Evolutionary conservation across 2,329 filamentous ascomycete genomes (phyloP).

Genomic region (Tolypocladium tundrense): DNA sequence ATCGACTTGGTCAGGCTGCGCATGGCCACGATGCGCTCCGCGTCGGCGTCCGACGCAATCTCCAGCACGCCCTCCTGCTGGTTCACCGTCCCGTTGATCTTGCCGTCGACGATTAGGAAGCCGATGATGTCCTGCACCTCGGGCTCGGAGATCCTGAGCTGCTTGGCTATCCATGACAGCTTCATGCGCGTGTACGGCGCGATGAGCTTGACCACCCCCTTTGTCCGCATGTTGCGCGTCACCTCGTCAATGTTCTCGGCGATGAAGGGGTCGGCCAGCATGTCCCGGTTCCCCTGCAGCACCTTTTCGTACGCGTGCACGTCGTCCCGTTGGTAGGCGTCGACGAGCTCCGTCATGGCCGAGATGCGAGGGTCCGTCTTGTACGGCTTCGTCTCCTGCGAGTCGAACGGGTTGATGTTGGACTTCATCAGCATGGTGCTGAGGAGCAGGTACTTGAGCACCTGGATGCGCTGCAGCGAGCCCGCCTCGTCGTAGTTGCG

Average conservation of each 20-base stretch:
- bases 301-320: conserved; percentile 87
- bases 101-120: conserved; percentile 84
- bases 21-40: conserved; percentile 63
- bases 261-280: conserved; percentile 88
- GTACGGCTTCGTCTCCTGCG: conserved; percentile 97
- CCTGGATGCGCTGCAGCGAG: conserved; percentile 90
- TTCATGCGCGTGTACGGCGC: conserved; percentile 92
- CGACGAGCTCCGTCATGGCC: conserved; percentile 94
- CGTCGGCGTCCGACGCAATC: conserved; percentile 65
- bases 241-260: conserved; percentile 99
- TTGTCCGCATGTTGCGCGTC: conserved; percentile 94
- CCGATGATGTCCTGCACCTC: conserved; percentile 96
- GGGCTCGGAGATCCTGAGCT: conserved; percentile 72
- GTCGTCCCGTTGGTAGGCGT: conserved; percentile 92
- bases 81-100: conserved; percentile 80
- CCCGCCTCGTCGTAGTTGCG: conserved; percentile 98
- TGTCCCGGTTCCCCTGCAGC: conserved; percentile 75
- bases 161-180: conserved; percentile 74
- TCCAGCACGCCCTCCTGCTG: conserved; percentile 77
- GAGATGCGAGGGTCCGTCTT: conserved; percentile 90
- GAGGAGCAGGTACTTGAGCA: conserved; percentile 91
- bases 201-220: conserved; percentile 86
- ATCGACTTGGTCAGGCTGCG: conserved; percentile 63
- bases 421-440: conserved; percentile 99
- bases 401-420: conserved; percentile 97